phyloP scores from a whole-genome alignment of 805 yeast genomes.

The Candida palmyrensis region DNA sequence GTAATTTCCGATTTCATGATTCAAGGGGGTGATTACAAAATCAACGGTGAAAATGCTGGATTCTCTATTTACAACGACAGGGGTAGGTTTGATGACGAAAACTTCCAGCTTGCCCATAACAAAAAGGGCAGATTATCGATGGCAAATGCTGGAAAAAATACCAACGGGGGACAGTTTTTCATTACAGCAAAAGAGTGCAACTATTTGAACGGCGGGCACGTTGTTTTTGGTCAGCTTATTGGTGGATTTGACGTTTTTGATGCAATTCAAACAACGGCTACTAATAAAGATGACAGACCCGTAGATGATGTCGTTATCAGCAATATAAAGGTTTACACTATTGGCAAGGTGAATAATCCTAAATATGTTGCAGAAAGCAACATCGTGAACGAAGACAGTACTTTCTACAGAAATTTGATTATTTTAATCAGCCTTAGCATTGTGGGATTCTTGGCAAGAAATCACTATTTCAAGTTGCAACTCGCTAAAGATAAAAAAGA shows the following conservation, averaged over 20 bases:
- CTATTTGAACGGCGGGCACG: conserved; percentile 43
- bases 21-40: conserved; percentile 33
- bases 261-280: conserved; percentile 13
- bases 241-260: conserved; percentile 36
- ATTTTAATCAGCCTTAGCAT: not conserved
- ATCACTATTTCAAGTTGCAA: not conserved
- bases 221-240: conserved; percentile 44
- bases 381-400: too few relatives aligned
- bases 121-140: conserved; percentile 78
- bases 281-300: conserved; percentile 15
- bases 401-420: not conserved
- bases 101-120: conserved; percentile 54
- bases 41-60: conserved; percentile 80
- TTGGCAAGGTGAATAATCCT: not conserved
- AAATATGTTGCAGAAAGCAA: not conserved
- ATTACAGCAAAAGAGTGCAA: conserved; percentile 25
- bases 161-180: conserved; percentile 46
- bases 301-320: conserved; percentile 12
- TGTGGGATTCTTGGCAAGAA: not conserved
- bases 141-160: conserved; percentile 62
- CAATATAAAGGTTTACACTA: conserved; percentile 6
- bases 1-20: conserved; percentile 32
- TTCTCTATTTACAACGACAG: conserved; percentile 64
- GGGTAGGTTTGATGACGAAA: conserved; percentile 48
- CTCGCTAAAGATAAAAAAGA: conserved; percentile 1